phyloP scores from a whole-genome alignment of 345 rosid genomes.

The Moricandia moricandioides region DNA sequence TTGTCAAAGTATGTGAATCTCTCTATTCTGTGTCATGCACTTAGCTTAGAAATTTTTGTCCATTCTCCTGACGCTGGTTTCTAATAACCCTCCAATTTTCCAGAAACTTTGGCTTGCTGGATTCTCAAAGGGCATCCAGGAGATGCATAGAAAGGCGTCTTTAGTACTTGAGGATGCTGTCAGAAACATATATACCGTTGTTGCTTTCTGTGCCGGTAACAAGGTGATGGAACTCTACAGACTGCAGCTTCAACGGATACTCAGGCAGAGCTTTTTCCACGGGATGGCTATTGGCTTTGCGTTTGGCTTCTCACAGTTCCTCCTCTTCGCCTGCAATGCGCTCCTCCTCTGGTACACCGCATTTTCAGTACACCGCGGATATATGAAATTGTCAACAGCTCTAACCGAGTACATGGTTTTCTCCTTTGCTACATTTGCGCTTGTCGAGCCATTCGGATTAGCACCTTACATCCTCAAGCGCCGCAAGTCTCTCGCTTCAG shows the following conservation, averaged over 20 bases:
- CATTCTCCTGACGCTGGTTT: not conserved
- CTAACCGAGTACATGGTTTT: conserved; percentile 93
- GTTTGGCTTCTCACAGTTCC: conserved; percentile 98
- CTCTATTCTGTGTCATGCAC: not conserved
- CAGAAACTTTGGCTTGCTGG: conserved; percentile 99
- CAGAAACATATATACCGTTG: conserved; percentile 98
- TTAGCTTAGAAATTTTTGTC: not conserved
- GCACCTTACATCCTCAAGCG: conserved; percentile 98
- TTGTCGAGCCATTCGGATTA: conserved; percentile 99
- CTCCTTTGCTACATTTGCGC: conserved; percentile 97
- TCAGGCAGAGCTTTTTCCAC: conserved; percentile 80
- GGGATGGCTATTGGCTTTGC: conserved; percentile 96
- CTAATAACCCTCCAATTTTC: conserved; percentile 28
- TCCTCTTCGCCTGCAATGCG: conserved; percentile 97
- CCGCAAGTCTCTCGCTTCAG: conserved; percentile 84
- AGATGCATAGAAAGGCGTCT: conserved; percentile 98
- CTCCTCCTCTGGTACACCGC: conserved; percentile 98
- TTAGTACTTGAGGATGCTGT: conserved; percentile 99
- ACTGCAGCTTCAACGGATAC: conserved; percentile 74
- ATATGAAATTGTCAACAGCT: conserved; percentile 64
- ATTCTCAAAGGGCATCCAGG: conserved; percentile 98
- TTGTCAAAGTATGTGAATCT: not conserved
- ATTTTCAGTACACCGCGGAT: conserved; percentile 45
- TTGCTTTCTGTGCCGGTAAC: conserved; percentile 98
- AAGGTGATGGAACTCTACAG: conserved; percentile 99